Evolutionary conservation across 176 grass and related monocot genomes (phyloP).

Genomic region (Oryza meridionalis): DNA sequence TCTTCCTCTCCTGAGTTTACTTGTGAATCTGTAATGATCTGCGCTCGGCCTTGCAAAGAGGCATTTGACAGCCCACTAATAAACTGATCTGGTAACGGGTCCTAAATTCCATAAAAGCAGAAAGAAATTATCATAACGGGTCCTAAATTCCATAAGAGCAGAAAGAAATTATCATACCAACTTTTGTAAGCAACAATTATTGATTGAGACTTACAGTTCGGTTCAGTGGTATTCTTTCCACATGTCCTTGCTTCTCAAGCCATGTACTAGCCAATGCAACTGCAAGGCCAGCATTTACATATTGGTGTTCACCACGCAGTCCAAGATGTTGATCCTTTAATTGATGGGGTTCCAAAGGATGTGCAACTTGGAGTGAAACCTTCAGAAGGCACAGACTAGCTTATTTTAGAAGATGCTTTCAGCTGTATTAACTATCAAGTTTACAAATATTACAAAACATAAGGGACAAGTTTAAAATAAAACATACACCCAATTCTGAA

Average conservation of each 20-base stretch:
- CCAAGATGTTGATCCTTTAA: slow-evolving; percentile 80
- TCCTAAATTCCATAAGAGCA: slow-evolving; percentile 53
- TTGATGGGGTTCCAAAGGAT: slow-evolving; percentile 64
- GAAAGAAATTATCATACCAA: slow-evolving; percentile 19
- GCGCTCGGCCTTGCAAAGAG: slow-evolving; percentile 84
- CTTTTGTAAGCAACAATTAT: slow-evolving; percentile 28
- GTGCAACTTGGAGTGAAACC: slow-evolving; percentile 73
- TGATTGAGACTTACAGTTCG: slow-evolving; percentile 55
- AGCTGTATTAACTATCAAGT: background rate
- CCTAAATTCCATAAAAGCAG: slow-evolving; percentile 52
- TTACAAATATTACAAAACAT: slow-evolving; percentile 12
- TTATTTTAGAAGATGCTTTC: slow-evolving; percentile 23
- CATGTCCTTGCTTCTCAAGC: slow-evolving; percentile 70
- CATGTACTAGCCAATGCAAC: slow-evolving; percentile 79
- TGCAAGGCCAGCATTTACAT: slow-evolving; percentile 88
- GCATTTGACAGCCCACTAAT: slow-evolving; percentile 56
- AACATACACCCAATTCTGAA: slow-evolving; percentile 87
- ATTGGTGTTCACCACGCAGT: slow-evolving; percentile 83
- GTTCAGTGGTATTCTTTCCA: slow-evolving; percentile 45
- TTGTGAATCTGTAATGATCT: slow-evolving; percentile 63
- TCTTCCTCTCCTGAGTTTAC: slow-evolving; percentile 47
- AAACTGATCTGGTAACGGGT: slow-evolving; percentile 61
- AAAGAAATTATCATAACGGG: slow-evolving; percentile 23
- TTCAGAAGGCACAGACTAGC: slow-evolving; percentile 50
- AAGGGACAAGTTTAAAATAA: slow-evolving; percentile 16